A percentile compares a stretch with the other conserved stretches of the same genome.
Conservation (phyloP, 768 basidiomycete genomes). For the Suillus alpinus region DNA sequence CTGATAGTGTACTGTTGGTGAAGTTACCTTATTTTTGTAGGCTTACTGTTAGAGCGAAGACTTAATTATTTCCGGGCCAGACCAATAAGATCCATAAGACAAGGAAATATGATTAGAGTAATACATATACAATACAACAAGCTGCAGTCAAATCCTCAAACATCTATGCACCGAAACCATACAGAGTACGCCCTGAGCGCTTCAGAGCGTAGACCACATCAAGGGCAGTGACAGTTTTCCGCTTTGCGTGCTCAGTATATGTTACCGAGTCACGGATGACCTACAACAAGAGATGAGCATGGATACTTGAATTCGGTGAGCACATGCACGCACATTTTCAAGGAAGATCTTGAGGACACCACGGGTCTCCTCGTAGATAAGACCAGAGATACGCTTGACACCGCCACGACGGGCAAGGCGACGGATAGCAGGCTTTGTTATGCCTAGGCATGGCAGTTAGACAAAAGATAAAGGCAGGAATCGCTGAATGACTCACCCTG, state of each 20-base stretch:
- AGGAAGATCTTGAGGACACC: constrained; percentile 95
- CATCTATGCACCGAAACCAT: constrained; percentile 21
- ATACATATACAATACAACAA: constrained; percentile 26
- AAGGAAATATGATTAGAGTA: constrained; percentile 22
- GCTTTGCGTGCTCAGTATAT: constrained; percentile 97
- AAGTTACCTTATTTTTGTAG: not conserved
- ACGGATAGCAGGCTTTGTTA: constrained; percentile 93
- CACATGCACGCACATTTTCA: constrained; percentile 61
- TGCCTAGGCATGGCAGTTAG: constrained; percentile 47
- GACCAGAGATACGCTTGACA: constrained; percentile 93
- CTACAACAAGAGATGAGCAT: constrained; percentile 32
- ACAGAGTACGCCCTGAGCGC: constrained; percentile 79
- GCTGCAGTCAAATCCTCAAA: not conserved
- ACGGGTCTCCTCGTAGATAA: constrained; percentile 95
- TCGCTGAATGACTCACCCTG: constrained; percentile 44
- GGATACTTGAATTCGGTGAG: not conserved
- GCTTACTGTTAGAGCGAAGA: not conserved
- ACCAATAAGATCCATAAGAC: not conserved
- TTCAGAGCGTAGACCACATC: constrained; percentile 90
- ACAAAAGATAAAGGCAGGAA: constrained; percentile 10
- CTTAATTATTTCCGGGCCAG: not conserved
- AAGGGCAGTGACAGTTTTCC: constrained; percentile 92
- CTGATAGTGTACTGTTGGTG: not conserved
- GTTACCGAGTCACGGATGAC: constrained; percentile 96
- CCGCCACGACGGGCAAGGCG: constrained; percentile 96